Conservation (phyloP, 2,329 filamentous ascomycete genomes). For the Diaporthe vexans region DNA sequence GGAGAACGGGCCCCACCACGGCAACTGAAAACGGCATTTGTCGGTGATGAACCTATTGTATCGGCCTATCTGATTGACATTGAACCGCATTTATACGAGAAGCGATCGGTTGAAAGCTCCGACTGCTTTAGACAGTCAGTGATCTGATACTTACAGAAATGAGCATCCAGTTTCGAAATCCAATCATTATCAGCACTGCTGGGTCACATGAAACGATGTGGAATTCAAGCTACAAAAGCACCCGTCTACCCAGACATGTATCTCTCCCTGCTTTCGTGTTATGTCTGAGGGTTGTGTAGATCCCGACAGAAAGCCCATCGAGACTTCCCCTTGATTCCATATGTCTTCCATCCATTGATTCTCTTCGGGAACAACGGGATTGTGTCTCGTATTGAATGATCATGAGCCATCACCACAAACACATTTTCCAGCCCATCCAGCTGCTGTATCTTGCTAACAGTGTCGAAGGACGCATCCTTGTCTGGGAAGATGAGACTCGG, state of each 20-base stretch:
- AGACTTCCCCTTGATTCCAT: background rate
- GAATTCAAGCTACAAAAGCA: background rate
- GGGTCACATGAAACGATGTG: background rate
- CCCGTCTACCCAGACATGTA: background rate
- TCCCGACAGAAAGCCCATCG: conserved; percentile 24
- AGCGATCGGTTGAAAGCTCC: no score
- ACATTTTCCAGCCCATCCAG: conserved; percentile 18
- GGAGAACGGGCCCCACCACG: background rate
- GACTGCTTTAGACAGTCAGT: no score
- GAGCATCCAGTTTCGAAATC: no score
- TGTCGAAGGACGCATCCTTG: conserved; percentile 20
- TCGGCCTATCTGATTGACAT: background rate
- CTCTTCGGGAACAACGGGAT: conserved; percentile 3
- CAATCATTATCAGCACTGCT: no score
- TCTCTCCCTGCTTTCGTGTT: background rate
- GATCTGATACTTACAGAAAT: no score
- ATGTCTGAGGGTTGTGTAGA: background rate
- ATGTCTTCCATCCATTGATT: conserved; percentile 7
- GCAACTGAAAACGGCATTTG: background rate
- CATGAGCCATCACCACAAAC: conserved; percentile 26
- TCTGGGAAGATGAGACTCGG: conserved; percentile 14
- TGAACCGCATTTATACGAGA: background rate
- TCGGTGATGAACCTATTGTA: background rate
- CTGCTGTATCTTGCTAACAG: conserved; percentile 25
- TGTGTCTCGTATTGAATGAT: conserved; percentile 3